A percentile compares a stretch with the other conserved stretches of the same genome.
Conservation (phyloP, 2,329 filamentous ascomycete genomes). For the Conoideocrella luteorostrata region DNA sequence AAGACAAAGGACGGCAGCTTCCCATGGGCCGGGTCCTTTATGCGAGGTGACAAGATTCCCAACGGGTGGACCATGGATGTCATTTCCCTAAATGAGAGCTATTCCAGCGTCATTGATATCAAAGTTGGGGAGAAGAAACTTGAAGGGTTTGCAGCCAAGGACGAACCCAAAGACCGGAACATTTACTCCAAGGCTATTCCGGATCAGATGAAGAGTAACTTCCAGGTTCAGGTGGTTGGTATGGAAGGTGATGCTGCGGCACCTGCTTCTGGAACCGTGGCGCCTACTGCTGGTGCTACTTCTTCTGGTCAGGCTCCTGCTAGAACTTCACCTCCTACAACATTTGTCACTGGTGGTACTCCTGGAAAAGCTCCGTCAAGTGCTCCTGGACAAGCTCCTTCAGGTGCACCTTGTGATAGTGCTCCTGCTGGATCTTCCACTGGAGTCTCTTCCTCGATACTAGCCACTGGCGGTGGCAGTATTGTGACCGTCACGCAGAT, state of each 20-base stretch:
- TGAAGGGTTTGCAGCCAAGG: constrained; percentile 17
- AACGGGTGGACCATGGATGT: constrained; percentile 28
- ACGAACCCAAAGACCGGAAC: constrained; percentile 24
- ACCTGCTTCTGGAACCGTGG: neutral
- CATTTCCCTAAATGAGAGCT: constrained; percentile 34
- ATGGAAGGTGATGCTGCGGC: constrained; percentile 8
- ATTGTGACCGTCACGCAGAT: constrained; percentile 26
- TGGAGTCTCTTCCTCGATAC: constrained; percentile 1
- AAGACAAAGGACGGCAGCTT: constrained; percentile 34
- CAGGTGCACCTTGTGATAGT: neutral
- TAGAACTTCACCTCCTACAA: neutral
- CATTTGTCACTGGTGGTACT: no score
- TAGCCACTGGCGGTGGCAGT: constrained; percentile 8
- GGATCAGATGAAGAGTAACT: constrained; percentile 38
- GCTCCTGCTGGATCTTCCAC: constrained; percentile 13
- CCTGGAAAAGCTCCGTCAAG: no score
- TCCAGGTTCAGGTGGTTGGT: constrained; percentile 34
- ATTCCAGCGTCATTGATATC: constrained; percentile 34
- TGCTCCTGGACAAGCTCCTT: no score
- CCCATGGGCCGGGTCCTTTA: constrained; percentile 34
- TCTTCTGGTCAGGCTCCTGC: neutral
- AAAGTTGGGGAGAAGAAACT: constrained; percentile 25
- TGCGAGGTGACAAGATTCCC: constrained; percentile 30
- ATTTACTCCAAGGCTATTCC: constrained; percentile 38
- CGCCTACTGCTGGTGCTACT: neutral